Evolutionary conservation across 768 basidiomycete genomes (phyloP).

Genomic region (Lentinus brumalis): DNA sequence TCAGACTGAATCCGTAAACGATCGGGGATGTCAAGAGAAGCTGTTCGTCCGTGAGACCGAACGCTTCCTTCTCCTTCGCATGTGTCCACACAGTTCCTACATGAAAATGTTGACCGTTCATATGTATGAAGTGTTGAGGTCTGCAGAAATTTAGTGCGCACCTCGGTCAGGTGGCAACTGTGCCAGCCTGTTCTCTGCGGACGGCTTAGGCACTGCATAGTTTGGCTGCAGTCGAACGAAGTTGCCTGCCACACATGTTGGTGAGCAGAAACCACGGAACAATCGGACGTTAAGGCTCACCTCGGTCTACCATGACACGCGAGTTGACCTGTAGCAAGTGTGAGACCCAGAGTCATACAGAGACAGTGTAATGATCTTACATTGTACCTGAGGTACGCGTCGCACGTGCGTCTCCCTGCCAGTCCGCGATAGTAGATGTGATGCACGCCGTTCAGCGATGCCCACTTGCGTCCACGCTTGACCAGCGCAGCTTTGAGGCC

Average conservation of each 20-base stretch:
- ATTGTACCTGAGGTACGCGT: conserved; percentile 46
- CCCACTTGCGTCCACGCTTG: conserved; percentile 58
- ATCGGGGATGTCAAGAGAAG: conserved; percentile 54
- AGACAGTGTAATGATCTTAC: conserved; percentile 29
- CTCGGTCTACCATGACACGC: conserved; percentile 63
- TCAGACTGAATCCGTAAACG: conserved; percentile 62
- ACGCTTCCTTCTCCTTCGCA: background rate
- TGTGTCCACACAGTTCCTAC: background rate
- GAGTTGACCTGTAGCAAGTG: conserved; percentile 45
- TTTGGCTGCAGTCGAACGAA: conserved; percentile 56
- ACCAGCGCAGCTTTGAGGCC: conserved; percentile 41
- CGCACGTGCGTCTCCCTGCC: conserved; percentile 21
- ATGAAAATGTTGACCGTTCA: background rate
- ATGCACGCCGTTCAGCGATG: conserved; percentile 52
- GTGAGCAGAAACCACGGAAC: background rate
- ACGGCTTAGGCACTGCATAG: conserved; percentile 46
- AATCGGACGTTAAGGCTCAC: conserved; percentile 26
- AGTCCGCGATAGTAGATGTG: conserved; percentile 48
- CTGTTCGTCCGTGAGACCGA: conserved; percentile 44
- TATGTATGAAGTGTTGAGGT: background rate
- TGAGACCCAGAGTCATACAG: background rate
- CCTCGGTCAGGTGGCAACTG: background rate
- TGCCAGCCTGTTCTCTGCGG: background rate
- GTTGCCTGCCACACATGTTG: conserved; percentile 31
- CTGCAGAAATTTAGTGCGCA: background rate